Base-by-base conservation (phyloP, 176 grass and related monocot genomes). In the Themeda triandra region DNA sequence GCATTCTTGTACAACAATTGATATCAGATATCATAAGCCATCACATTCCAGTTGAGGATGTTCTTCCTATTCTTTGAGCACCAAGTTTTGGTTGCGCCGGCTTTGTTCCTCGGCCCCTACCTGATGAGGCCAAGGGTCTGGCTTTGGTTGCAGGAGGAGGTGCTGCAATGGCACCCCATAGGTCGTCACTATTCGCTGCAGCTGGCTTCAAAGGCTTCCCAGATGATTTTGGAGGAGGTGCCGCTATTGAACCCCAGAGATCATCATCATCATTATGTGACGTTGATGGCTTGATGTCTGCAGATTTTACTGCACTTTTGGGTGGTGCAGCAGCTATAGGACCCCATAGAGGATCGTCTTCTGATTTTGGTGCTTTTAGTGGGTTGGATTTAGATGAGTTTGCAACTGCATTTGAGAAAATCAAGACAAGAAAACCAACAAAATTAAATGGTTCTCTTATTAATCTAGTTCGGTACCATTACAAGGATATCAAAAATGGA, bases 181-280 rank as follows among this genome's bases (percentile, higher is more conserved):
- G 63, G 82, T 99, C 96, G 24, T 82, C 91, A 66, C 51, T 89
- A 29, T 85, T 86, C 0, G 70, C 23, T 74, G 82, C 60, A 64
- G 88, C 67, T 37, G 86, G 65, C 36, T 92, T 92, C 44, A 66
- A 80, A 60, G 93, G 66, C 79, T 89, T 96, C 31, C 81, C 84
- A 53, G 69, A 81, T 51, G 93, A 87, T 87, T 92, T 99, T 11
- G 97, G 97, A 29, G 84, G 78, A 25, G 91, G 78, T 17, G 90
- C 93, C 23, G 93, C 97, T 86, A 99, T 96, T 41, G 93, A 91
- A 78, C 97, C 97, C 97, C 97, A 96, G 17, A 96, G 73, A 80
- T 94, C 91, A 84, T 99, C 97, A 0, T 80, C 90, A 3, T 89
- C 63, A 63, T 80, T 89, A 63, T 86, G 76, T 2, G 88, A 83